Conservation (phyloP, 768 basidiomycete genomes). For the Termitomyces sp. region DNA sequence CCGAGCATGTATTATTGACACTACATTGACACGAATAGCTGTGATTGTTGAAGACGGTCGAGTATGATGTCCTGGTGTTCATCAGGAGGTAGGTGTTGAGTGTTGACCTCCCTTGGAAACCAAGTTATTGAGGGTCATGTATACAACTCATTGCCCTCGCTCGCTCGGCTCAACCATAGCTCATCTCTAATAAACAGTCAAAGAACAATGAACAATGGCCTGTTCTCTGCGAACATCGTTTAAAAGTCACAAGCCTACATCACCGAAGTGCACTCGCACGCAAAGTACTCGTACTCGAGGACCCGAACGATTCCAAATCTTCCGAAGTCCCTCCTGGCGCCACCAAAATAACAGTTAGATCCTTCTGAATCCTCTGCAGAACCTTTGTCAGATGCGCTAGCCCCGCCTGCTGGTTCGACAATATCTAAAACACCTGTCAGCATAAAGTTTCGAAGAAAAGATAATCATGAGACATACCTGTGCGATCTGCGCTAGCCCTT, state of each 20-base stretch:
- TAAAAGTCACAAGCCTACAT: not conserved
- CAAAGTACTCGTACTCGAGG: slow-evolving; percentile 35
- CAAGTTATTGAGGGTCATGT: not conserved
- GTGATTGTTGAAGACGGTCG: not conserved
- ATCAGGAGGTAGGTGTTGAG: not conserved
- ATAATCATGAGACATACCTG: slow-evolving; percentile 44
- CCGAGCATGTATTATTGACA: not conserved
- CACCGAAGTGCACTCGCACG: slow-evolving; percentile 36
- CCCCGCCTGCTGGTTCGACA: slow-evolving; percentile 77
- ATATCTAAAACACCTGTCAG: slow-evolving; percentile 44
- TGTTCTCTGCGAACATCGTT: not conserved
- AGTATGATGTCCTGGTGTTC: not conserved
- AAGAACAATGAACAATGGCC: too few species aligned
- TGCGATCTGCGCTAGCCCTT: slow-evolving; percentile 73
- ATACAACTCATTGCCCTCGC: not conserved
- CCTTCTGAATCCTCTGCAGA: slow-evolving; percentile 59
- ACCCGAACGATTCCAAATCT: slow-evolving; percentile 29
- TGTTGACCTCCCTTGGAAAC: not conserved
- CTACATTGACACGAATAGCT: not conserved
- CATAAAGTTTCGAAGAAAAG: not conserved
- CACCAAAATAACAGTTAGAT: slow-evolving; percentile 64
- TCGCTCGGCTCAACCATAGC: not conserved
- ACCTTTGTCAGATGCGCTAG: slow-evolving; percentile 79
- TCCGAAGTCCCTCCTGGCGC: slow-evolving; percentile 27
- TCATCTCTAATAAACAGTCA: not conserved